Base-by-base conservation (phyloP, 768 basidiomycete species). In the Amanita molliuscula region DNA sequence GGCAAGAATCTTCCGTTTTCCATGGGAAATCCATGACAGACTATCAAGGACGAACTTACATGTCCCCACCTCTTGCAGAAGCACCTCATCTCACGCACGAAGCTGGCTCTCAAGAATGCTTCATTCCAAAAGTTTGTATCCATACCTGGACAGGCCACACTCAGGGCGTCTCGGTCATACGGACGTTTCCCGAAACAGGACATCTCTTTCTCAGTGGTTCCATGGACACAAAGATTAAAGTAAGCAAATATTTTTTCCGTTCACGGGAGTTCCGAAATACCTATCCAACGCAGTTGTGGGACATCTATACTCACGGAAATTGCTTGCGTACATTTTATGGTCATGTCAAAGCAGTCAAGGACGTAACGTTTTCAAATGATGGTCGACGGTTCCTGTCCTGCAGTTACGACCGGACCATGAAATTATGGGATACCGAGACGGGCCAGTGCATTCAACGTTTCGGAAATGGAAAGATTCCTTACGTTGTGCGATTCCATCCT, bases 121-220 rank as follows among this genome's bases (percentile, higher is more conserved):
- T 95, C 62, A 84, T 98, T 54, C 96, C 96, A 25, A 97, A 98
- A 70, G 74, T 77, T 8, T 97, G 95, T 67, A 81, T 94, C 51
- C 96, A 98, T 63, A 98, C 96, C 0, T 98, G 92, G 89, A 96
- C 93, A 3, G 96, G 96, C 1, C 96, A 99, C 66, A 98, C 92
- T 9, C 86, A 88, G 65, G 96, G 88, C 23, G 91, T 99, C 3
- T 90, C 90, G n/a, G 88, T 85, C 42, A 82, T 99, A 52, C 86
- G 91, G 47, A 73, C 90, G 33, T 95, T 98, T 71, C 96, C 96
- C 18, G 76, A 84, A 51, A 90, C 88, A 6, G 94, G 92, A 0
- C 96, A 99, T 67, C 74, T 99, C 10, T 65, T 99, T 51, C 79
- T 99, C 54, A 92, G 88, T 62, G 95, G 86, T 0, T 92, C 89